Evolutionary conservation across 1,284 basidiomycete genomes (phyloP).

Genomic region (Phellopilus nigrolimitatus): DNA sequence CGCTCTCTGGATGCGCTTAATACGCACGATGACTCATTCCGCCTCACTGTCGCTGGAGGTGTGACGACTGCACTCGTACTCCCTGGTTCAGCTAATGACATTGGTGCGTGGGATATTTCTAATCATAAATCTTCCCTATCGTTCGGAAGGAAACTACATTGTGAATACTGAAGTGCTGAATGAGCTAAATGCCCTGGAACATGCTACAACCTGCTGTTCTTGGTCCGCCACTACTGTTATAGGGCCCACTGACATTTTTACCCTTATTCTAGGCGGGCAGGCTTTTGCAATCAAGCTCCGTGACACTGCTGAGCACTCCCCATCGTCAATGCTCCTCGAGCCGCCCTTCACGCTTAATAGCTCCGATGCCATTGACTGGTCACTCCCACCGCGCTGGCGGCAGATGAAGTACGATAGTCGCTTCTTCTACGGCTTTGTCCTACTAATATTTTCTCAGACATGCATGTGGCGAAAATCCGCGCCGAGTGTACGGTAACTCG

Average conservation of each 20-base stretch:
- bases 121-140: neutral
- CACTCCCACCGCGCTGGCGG: conserved; percentile 43
- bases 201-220: too few relatives aligned
- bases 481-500: conserved; percentile 33
- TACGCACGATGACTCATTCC: conserved; percentile 37
- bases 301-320: conserved; percentile 48
- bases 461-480: conserved; percentile 38
- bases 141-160: too few relatives aligned
- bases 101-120: conserved; percentile 32
- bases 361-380: conserved; percentile 27
- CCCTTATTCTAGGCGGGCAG: conserved; percentile 39
- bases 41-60: conserved; percentile 38
- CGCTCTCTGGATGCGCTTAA: conserved; percentile 47
- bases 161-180: too few relatives aligned
- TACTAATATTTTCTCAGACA: conserved; percentile 27
- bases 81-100: conserved; percentile 44
- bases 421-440: neutral
- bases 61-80: conserved; percentile 43
- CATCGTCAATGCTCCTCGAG: conserved; percentile 62
- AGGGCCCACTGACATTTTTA: too few relatives aligned
- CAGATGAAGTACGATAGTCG: conserved; percentile 51
- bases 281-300: conserved; percentile 67
- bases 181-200: too few relatives aligned
- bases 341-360: conserved; percentile 47
- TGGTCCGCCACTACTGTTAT: too few relatives aligned